Base-by-base conservation (phyloP, 2,329 filamentous ascomycete genomes). In the Trichoderma sp. region DNA sequence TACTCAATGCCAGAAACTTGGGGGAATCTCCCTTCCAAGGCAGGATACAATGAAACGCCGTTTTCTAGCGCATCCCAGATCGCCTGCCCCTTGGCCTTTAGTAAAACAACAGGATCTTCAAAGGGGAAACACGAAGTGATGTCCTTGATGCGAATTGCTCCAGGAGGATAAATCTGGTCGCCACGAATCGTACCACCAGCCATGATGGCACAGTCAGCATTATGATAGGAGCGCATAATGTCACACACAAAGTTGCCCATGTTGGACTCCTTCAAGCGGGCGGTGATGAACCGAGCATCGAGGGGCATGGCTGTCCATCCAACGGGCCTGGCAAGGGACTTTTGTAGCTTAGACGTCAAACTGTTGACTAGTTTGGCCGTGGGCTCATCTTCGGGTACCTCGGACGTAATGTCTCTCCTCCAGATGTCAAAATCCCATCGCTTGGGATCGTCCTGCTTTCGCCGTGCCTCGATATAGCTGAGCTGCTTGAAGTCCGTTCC, bases 401-500 rank as follows among this genome's bases (percentile, higher is more conserved):
- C 87, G 3, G 91, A 91, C 5, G 93, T 89, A 45, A 97, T 86
- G 78, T 98, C 94, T 38, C 93, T 89, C 29, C 94, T 89, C 78
- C 88, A 88, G 77, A 98, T 96, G 77, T 92, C 90, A 79, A 97
- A 92, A 78, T 96, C 91, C 95, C 95, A 98, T 21, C 89, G 88
- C 18, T 80, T 81, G 18, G 81, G 77, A 21, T 81, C 80, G 80
- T 86, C 79, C 1, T 82, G 75, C 77, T 89, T 91, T 27, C 90
- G 88, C 79, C 94, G 90, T 1, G 91, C 93, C 83, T 97, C 94
- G 71, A 98, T 89, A 81, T 97, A 97, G 81, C 94, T 97, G 41
- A 98, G 86, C 82, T 98, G 94, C 84, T 97, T 97, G 85, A 98
- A 98, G 83, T 98, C 95, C 21, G 92, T 94, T 0, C 95, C 95